Evolutionary conservation across 2,329 filamentous ascomycete species (phyloP).

Genomic region (Coniochaeta pulveracea): DNA sequence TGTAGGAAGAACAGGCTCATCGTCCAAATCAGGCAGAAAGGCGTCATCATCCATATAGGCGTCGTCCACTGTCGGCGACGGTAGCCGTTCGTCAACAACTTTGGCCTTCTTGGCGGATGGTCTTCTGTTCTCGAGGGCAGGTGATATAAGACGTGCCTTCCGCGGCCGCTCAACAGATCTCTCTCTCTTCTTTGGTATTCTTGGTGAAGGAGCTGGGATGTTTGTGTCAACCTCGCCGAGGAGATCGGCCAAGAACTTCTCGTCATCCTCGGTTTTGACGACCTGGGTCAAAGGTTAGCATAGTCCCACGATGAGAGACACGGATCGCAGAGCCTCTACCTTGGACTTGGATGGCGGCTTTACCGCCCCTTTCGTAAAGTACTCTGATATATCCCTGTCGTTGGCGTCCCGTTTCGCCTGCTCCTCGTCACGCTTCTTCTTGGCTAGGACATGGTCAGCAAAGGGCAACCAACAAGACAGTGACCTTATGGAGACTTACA

Average conservation of each 20-base stretch:
- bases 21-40: conserved; percentile 45
- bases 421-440: conserved; percentile 81
- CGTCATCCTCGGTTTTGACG: conserved; percentile 74
- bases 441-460: conserved; percentile 40
- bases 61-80: conserved; percentile 39
- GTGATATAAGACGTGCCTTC: conserved; percentile 71
- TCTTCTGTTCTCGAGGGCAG: conserved; percentile 45
- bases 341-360: conserved; percentile 67
- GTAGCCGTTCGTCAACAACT: conserved; percentile 34
- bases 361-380: conserved; percentile 70
- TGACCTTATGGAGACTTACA: conserved; percentile 23
- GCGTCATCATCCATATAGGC: conserved; percentile 39
- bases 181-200: conserved; percentile 49
- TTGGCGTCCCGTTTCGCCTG: conserved; percentile 76
- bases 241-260: conserved; percentile 74
- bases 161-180: conserved; percentile 61
- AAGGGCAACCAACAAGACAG: not conserved
- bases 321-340: too few species aligned
- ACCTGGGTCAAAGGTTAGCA: conserved; percentile 35
- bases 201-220: conserved; percentile 39
- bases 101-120: conserved; percentile 46
- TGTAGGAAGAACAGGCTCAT: conserved; percentile 46
- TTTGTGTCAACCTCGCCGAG: conserved; percentile 84
- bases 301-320: too few species aligned
- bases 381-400: conserved; percentile 86